These are phyloP conservation scores for Aspergillus caelatus DNA, from an alignment of 2,329 filamentous ascomycete genomes.

Conservation along the genomic window DNA sequence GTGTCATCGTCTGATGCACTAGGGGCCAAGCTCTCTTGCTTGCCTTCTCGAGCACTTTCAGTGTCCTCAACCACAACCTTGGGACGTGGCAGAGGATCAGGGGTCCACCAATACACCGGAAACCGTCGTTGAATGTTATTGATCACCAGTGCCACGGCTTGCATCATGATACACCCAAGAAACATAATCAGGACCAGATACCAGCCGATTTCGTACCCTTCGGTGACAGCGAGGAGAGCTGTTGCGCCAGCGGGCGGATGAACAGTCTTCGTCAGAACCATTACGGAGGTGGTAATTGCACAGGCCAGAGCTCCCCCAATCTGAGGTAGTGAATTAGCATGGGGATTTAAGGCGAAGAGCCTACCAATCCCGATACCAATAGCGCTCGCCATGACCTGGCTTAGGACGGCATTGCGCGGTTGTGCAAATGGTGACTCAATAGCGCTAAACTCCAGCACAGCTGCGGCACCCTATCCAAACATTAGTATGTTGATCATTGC, in stretches of 20 bases:
- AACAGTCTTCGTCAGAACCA: conserved; percentile 71
- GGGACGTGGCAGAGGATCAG: conserved; percentile 28
- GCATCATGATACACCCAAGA: conserved; percentile 64
- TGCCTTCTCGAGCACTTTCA: conserved; percentile 21
- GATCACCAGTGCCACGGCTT: conserved; percentile 63
- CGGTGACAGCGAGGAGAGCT: conserved; percentile 66
- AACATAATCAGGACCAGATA: conserved; percentile 65
- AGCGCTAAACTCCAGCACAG: conserved; percentile 73
- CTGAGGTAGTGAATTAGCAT: conserved; percentile 60
- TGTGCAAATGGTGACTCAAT: conserved; percentile 74
- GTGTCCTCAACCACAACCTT: conserved; percentile 14
- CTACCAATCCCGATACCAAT: conserved; percentile 66
- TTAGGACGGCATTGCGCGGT: conserved; percentile 68
- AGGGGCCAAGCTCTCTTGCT: conserved; percentile 20
- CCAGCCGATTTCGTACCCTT: conserved; percentile 66
- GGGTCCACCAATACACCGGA: conserved; percentile 69
- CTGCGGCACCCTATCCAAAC: conserved; percentile 65
- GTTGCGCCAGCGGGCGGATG: conserved; percentile 77
- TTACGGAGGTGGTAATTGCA: conserved; percentile 63
- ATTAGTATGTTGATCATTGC: conserved; percentile 10
- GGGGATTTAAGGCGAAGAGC: conserved; percentile 59
- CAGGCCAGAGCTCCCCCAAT: conserved; percentile 68
- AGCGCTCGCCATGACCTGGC: conserved; percentile 66
- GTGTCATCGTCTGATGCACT: conserved; percentile 26
- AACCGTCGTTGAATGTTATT: conserved; percentile 71